Evolutionary conservation across 352 stramenopile species (phyloP), one percentile per base, ranked within the genome.

Genomic region (Pythium sukuiense): DNA sequence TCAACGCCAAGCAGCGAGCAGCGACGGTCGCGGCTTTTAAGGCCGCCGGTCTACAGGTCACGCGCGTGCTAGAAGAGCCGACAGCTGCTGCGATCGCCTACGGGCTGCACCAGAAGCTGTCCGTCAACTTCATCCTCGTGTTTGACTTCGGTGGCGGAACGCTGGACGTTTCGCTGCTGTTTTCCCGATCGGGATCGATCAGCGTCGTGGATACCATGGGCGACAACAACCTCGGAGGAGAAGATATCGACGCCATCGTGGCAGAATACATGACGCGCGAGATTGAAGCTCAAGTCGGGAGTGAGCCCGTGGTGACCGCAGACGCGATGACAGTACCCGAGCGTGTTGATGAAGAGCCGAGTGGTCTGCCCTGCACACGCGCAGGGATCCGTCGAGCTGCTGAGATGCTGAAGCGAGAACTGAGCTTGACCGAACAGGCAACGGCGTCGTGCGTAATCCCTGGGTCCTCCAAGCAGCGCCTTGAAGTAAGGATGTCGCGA

Each of bases 71-170:
- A 30, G 80, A 87, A 55, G 96, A 99, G 77, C 96, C 96, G 26
- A 99, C 96, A 9, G 95, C 96, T 32, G 96, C 96, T 26, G 96
- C 96, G 20, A 96, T 99, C 67, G 95, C 95, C 11, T 99, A 99
- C 71, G 93, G 94, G 32, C 73, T 98, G 45, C 96, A 98, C 65
- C 97, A 98, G 70, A 90, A 93, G 56, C 70, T 76, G 20, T 72
- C 82, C 26, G 93, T 98, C 69, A 95, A 89, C 48, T 98, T 98
- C 60, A 81, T 99, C 20, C 76, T 99, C 20, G 97, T 99, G 33
- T 99, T 98, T 57, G 96, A 99, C 69, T 92, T 98, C 59, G 95
- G 95, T 46, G 95, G 95, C 45, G 95, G 95, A 55, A 98, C 95
- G 1, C 92, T 98, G 56, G 95, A 98, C 72, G 92, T 98, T 2